Evolutionary conservation across 805 yeast genomes (phyloP), one percentile per base, ranked within the genome.

Genomic region (Grigorovia transvaalensis): DNA sequence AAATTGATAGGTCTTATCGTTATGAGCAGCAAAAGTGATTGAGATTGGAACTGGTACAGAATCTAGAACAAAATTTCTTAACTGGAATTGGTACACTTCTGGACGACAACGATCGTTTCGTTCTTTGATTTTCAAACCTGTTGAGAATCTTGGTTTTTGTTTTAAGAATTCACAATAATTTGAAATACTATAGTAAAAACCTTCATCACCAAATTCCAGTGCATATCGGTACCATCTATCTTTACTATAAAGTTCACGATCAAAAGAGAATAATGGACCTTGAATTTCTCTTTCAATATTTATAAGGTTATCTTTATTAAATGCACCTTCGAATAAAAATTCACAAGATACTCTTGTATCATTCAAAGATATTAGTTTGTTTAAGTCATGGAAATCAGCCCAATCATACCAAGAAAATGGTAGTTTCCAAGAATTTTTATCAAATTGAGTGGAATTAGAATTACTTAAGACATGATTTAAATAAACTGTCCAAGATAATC

Each of bases 401-500:
- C 82, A 79, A 56, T 80, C 84, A 49, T 74, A 74, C 84, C 84
- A 80, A 50, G 78, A 77, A 56, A 79, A 78, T 0, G 78, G 76
- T 1, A 79, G 56, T 2, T 58, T 51, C 4, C 46, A 46, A 23
- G 27, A 23, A 17, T 48, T 42, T 4, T 46, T 2, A 9, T 29
- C 9, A 20, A 38, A 7, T 18, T n/a, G 9, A 29, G 40, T 38
- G 6, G 40, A 38, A 38, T 2, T n/a, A 38, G 6, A 44, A 19
- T 54, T 18, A n/a, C 33, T 46, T 23, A 50, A 8, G 2, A 78
- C 64, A 53, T 75, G 67, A 51, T 74, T 67, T 43, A 80, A 54
- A 60, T 77, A 77, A 0, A 74, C 75, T 0, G 81, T 65, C 58
- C 78, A 69, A 0, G 82, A 74, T 52, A 81, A 68, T 44, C 85